Evolutionary conservation across 129 eudicot species (phyloP), one percentile per base, ranked within the genome.

Genomic region (Arctium minus): DNA sequence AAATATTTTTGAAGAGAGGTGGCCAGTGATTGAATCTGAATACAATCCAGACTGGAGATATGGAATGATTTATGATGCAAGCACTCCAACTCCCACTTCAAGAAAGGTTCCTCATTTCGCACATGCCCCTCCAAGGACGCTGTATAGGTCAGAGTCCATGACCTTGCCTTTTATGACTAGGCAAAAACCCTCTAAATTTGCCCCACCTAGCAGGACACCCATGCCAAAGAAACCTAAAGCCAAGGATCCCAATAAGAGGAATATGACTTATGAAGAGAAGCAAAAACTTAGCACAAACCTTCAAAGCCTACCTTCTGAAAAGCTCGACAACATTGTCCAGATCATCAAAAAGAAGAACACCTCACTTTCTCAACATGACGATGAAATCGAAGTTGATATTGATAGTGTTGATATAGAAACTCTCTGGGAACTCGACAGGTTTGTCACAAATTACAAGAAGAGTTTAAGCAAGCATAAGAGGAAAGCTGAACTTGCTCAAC

Each of bases 401-500:
- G 97, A 94, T 83, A 91, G 84, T 83, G 97, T 94, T 46, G 97
- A 94, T 85, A 77, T 92, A 1, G 98, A 94, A 86, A 94, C 98
- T 10, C 94, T 94, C n/a, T 94, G 98, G 98, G 98, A 94, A 77
- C 97, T 94, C 8, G 98, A 94, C 69, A 87, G 98, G 85, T 92
- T 94, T 83, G 96, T 94, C 42, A 91, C 91, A 36, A 94, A 94
- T 82, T 92, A 89, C 84, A 91, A 90, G 84, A 94, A 94, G 94
- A 88, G 89, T 87, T 85, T 92, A 89, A 92, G 97, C 86, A 94
- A 94, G 88, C 73, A 87, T 74, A 92, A 86, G 86, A 88, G 94
- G 74, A 92, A 85, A 87, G 97, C 96, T 67, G 97, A 90, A 81
- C 88, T 94, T 78, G 97, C 97, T 44, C 92, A 87, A 64, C 96